Base-by-base conservation (phyloP, 2,329 filamentous ascomycete species). In the Pseudocercospora pini-densiflorae region DNA sequence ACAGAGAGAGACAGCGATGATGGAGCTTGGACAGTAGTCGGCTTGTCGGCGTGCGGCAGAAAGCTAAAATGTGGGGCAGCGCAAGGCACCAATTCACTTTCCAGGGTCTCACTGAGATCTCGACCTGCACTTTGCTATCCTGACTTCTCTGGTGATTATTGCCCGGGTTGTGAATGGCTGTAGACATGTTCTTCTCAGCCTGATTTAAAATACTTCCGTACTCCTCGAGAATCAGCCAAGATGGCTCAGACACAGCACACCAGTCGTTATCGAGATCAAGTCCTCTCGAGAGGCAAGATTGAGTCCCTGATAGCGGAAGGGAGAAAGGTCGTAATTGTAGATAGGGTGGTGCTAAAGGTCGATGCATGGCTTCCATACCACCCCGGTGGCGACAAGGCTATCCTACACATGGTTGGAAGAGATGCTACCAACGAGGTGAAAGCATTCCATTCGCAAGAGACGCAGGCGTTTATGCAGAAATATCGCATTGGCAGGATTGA, bases 361-460 rank as follows among this genome's bases (percentile, higher is more conserved):
- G 94, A 98, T 79, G 86, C 90, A 45, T 99, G 93, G 92, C 82
- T 96, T 61, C 88, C 88, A 61, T 97, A 92, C 76, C 95, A 98
- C 75, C 95, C 95, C 12, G 95, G 95, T 64, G 95, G 95, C 72
- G 90, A 94, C 74, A 95, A 93, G 80, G 88, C 94, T 62, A 96
- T 99, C 70, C 84, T 88, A 77, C 95, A 99, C 77, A 95, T 97
- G 93, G 88, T 98, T 67, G 77, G 77, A 29, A 70, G 77, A 72
- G 77, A 79, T 69, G 94, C 93, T 59, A 97, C 94, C 10, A 94
- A 97, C 79, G 95, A 98, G 80, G 90, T 98, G 68, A 92, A 90
- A 78, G 92, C 90, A 92, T 97, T 97, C 33, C 95, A 99, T 79
- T 97, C 94, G 0, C 73, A 82, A 49, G 91, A 94, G 75, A 90